These are phyloP conservation scores for Torulaspora gathmanii DNA, from an alignment of 805 yeast genomes.

Conservation along the genomic window DNA sequence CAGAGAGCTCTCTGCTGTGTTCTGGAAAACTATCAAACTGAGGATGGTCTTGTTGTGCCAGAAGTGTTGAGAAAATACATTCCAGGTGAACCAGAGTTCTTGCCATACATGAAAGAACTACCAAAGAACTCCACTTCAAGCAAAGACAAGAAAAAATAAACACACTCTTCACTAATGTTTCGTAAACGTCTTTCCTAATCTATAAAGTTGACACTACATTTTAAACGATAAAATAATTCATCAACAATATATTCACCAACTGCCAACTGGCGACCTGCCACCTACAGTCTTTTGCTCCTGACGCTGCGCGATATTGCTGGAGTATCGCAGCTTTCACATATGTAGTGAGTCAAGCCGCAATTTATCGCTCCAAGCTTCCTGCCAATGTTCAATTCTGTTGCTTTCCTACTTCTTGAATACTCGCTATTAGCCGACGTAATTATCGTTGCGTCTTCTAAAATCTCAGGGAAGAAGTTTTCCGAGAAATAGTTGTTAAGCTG, in stretches of 20 bases:
- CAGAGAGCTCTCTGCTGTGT: constrained; percentile 98
- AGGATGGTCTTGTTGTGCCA: constrained; percentile 88
- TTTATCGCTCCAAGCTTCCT: constrained; percentile 10
- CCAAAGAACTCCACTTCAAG: constrained; percentile 91
- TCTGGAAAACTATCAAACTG: constrained; percentile 96
- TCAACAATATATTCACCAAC: neutral
- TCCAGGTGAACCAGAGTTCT: constrained; percentile 97
- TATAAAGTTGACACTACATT: constrained; percentile 2
- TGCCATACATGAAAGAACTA: constrained; percentile 83
- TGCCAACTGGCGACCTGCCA: neutral
- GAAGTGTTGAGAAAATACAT: constrained; percentile 93
- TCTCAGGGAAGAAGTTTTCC: constrained; percentile 18
- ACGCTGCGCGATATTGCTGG: neutral
- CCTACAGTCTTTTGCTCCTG: neutral
- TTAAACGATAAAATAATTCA: neutral
- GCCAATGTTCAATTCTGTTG: constrained; percentile 21
- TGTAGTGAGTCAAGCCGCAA: constrained; percentile 7
- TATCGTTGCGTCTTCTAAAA: constrained; percentile 8
- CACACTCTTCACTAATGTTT: neutral
- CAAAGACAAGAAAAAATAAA: constrained; percentile 44
- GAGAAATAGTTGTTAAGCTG: constrained; percentile 39
- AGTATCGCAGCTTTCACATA: constrained; percentile 1
- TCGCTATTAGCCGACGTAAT: constrained; percentile 12
- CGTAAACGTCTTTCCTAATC: constrained; percentile 2
- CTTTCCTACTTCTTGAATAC: constrained; percentile 18